Base-by-base conservation (phyloP, 169 alveolate genomes). In the Sarcocystis neurona region DNA sequence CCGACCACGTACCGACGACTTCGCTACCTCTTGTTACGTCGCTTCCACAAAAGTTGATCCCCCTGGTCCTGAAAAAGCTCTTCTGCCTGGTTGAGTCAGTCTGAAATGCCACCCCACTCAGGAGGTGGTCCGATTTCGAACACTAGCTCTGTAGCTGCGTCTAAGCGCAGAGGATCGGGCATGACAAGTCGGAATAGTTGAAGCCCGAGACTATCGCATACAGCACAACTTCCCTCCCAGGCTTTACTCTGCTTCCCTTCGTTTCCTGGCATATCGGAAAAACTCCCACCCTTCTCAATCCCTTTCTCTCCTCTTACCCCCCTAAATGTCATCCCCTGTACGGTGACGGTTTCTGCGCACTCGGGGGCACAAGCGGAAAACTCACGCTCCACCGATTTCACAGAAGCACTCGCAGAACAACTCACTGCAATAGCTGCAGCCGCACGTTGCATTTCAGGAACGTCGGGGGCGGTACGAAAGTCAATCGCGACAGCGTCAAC, bases 81-180 rank as follows among this genome's bases (percentile, higher is more conserved):
- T 32, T 72, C 82, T 23, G 37, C 82, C 32, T 37, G 1, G 39
- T 72, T 48, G 30, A 6, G 6, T 32, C 18, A 5, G n/a, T 72
- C 82, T 0, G 34, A 56, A 10, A 72, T 39, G 2, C 82, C 82
- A 18, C 50, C 82, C 82, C 82, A 72, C 34, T 72, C 82, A 3
- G 82, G 82, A 8, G 82, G 82, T 0, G 12, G 23, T 32, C 43
- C 82, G 10, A 72, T 12, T 39, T 72, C 82, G 56, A 72, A 72
- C 37, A 72, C 2, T 12, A 72, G 46, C 56, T 72, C 82, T 56
- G 37, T 56, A 10, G 82, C 27, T 2, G 56, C 56, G 12, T 30
- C 20, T 2, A 32, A 39, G 30, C 56, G 53, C 10, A 72, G 34
- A 18, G 82, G 82, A 72, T 72, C 82, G 4, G 5, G 6, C 82